Evolutionary conservation across 140 eudicot species (phyloP).

Genomic region (Bidens hawaiensis): DNA sequence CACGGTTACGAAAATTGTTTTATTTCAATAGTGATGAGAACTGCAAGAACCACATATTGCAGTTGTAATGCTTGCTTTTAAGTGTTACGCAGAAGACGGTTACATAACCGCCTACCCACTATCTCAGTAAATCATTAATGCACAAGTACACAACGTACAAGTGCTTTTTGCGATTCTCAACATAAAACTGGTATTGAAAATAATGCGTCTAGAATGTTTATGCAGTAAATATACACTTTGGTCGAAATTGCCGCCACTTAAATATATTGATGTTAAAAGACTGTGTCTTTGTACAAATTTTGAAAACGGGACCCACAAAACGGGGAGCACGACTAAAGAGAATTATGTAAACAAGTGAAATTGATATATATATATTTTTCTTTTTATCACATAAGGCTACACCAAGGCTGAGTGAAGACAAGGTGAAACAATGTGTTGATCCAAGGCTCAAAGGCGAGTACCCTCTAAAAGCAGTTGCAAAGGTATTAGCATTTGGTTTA

Average conservation of each 20-base stretch:
- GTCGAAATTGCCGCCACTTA: background rate
- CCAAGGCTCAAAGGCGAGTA: slow-evolving; percentile 66
- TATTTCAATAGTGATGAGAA: too few species aligned
- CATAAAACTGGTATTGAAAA: too few species aligned
- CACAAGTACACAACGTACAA: too few species aligned
- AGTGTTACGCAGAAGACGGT: too few species aligned
- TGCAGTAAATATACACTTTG: background rate
- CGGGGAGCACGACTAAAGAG: background rate
- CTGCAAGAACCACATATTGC: too few species aligned
- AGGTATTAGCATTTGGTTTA: too few species aligned
- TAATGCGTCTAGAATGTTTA: background rate
- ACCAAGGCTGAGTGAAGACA: slow-evolving; percentile 76
- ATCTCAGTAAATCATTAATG: too few species aligned
- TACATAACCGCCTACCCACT: too few species aligned
- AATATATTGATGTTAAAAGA: background rate
- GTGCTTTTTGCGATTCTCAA: too few species aligned
- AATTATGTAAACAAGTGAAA: background rate
- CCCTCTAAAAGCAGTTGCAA: slow-evolving; percentile 81
- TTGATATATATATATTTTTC: background rate
- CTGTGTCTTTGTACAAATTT: background rate
- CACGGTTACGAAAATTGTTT: background rate
- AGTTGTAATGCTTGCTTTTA: too few species aligned
- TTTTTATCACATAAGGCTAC: slow-evolving; percentile 40
- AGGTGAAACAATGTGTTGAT: slow-evolving; percentile 72
- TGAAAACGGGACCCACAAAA: slow-evolving; percentile 1